Conservation (phyloP, 257 asterid genomes). For the Knoxia roxburghii region DNA sequence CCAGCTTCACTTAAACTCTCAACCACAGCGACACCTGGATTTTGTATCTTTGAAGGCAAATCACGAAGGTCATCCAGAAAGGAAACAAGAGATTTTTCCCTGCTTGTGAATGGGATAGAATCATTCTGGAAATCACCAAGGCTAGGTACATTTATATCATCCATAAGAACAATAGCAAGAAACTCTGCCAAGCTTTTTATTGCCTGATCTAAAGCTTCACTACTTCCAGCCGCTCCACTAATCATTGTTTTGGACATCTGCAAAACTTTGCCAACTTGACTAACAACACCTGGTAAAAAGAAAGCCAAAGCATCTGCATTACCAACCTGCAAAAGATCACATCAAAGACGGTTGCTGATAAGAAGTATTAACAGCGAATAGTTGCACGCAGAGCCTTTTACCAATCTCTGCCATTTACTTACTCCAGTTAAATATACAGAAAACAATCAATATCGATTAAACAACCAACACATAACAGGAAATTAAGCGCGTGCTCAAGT, state of each 20-base stretch:
- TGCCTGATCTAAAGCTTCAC: conserved; percentile 73
- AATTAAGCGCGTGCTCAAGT: too few relatives aligned
- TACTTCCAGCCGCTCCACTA: conserved; percentile 93
- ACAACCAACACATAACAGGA: background rate
- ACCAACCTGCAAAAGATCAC: conserved; percentile 66
- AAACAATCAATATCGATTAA: background rate
- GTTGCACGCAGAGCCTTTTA: background rate
- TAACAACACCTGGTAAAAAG: conserved; percentile 90
- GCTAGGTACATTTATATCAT: conserved; percentile 35
- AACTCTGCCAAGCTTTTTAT: conserved; percentile 66
- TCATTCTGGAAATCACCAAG: conserved; percentile 27
- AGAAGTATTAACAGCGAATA: background rate
- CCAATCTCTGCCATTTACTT: background rate
- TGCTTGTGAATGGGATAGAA: conserved; percentile 22
- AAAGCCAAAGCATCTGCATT: conserved; percentile 90
- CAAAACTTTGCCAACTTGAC: conserved; percentile 86
- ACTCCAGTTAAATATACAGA: background rate
- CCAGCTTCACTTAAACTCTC: conserved; percentile 28
- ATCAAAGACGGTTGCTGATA: background rate
- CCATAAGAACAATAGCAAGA: conserved; percentile 66
- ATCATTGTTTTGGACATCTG: conserved; percentile 68
- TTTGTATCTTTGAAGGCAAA: conserved; percentile 43
- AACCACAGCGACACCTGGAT: conserved; percentile 18
- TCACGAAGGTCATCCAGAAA: conserved; percentile 71
- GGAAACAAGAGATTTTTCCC: conserved; percentile 52